Evolutionary conservation across 2,329 filamentous ascomycete species (phyloP).

Genomic region (Claviceps sp.): DNA sequence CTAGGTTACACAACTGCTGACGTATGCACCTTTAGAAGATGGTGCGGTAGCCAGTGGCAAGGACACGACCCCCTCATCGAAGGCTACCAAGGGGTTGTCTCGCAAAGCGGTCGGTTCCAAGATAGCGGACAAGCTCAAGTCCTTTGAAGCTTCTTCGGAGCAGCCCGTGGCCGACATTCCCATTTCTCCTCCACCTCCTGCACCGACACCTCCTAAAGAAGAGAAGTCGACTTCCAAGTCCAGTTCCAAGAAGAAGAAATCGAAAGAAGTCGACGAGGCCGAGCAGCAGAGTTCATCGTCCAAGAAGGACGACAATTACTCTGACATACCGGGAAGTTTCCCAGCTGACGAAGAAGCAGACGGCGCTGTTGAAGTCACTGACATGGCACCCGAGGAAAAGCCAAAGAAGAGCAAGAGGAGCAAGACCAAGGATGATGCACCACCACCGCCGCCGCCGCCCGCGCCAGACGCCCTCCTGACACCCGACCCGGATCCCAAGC

Average conservation of each 20-base stretch:
- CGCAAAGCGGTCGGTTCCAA: slow-evolving; percentile 38
- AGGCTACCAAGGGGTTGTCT: slow-evolving; percentile 19
- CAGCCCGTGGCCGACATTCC: slow-evolving; percentile 18
- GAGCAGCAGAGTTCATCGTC: slow-evolving; percentile 18
- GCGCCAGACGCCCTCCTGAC: slow-evolving; percentile 34
- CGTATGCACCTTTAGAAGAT: slow-evolving; percentile 35
- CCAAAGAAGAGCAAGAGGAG: slow-evolving; percentile 24
- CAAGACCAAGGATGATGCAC: slow-evolving; percentile 12
- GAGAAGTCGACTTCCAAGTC: slow-evolving; percentile 21
- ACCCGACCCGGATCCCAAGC: slow-evolving; percentile 42
- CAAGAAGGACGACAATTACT: slow-evolving; percentile 17
- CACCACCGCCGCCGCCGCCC: slow-evolving; percentile 30
- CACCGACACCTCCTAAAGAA: slow-evolving; percentile 21
- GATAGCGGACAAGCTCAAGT: slow-evolving; percentile 43
- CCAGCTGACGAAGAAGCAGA: slow-evolving; percentile 38
- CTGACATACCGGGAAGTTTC: slow-evolving; percentile 38
- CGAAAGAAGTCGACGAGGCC: slow-evolving; percentile 20
- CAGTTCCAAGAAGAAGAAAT: slow-evolving; percentile 28
- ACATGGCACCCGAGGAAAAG: slow-evolving; percentile 30
- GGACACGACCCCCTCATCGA: slow-evolving; percentile 27
- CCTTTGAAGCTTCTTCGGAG: slow-evolving; percentile 36
- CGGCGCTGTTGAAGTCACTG: slow-evolving; percentile 37
- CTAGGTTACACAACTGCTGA: slow-evolving; percentile 32
- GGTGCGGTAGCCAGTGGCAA: slow-evolving; percentile 19
- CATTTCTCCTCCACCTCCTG: slow-evolving; percentile 19